A percentile compares a stretch with the other conserved stretches of the same genome.
Evolutionary conservation across 768 basidiomycete genomes (phyloP).

Genomic region (Tremella fuciformis): DNA sequence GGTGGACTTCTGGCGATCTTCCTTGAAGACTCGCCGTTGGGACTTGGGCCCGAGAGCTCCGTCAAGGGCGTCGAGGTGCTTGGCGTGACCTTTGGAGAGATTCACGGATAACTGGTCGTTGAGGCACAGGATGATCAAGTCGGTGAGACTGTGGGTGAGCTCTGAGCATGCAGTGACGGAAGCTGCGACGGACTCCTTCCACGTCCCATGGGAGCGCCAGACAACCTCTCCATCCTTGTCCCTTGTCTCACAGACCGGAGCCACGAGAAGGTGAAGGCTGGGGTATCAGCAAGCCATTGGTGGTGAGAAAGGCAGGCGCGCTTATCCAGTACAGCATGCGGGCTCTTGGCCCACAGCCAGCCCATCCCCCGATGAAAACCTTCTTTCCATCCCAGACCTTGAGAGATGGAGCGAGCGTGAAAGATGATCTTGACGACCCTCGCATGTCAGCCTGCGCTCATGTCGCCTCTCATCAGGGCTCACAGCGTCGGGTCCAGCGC

Average conservation of each 20-base stretch:
- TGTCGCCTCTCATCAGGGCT: no score
- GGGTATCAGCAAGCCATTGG: slow-evolving; percentile 21
- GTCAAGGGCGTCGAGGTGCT: slow-evolving; percentile 18
- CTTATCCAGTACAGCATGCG: slow-evolving; percentile 55
- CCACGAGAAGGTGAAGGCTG: slow-evolving; percentile 58
- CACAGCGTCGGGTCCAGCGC: no score
- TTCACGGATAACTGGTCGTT: slow-evolving; percentile 62
- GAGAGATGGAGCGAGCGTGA: slow-evolving; percentile 67
- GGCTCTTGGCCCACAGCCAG: slow-evolving; percentile 68
- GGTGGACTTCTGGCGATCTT: no score
- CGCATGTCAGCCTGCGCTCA: no score
- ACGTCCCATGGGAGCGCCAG: slow-evolving; percentile 5
- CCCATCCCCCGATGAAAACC: slow-evolving; percentile 63
- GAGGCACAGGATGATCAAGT: slow-evolving; percentile 64
- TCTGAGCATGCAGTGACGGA: no score
- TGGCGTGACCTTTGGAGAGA: slow-evolving; percentile 8
- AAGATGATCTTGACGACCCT: slow-evolving; percentile 68
- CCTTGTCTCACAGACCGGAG: slow-evolving; percentile 53
- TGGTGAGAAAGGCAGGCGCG: slow-evolving; percentile 28
- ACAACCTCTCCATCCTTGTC: slow-evolving; percentile 29
- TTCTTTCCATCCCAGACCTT: slow-evolving; percentile 62
- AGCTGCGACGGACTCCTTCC: slow-evolving; percentile 6
- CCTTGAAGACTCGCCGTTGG: no score
- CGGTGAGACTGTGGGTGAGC: slow-evolving; percentile 55
- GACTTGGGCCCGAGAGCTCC: slow-evolving; percentile 12